phyloP scores from a whole-genome alignment of 352 stramenopile species.

The Phytophthora sp. region DNA sequence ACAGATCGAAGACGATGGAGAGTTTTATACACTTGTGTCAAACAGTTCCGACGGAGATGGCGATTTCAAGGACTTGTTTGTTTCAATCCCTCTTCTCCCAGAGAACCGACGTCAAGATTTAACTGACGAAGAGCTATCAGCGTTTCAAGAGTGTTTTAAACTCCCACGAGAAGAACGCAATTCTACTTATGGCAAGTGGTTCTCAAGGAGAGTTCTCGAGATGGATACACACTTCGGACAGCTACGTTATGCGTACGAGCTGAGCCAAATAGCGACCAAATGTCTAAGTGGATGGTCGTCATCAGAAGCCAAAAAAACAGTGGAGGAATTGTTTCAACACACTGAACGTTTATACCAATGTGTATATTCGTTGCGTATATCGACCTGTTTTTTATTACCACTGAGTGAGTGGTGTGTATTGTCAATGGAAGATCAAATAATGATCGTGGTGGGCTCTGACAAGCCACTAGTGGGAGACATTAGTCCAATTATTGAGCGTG shows the following conservation, averaged over 20 bases:
- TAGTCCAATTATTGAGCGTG: conserved; percentile 41
- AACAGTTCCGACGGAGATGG: background rate
- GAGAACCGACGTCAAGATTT: conserved; percentile 58
- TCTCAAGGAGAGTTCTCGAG: conserved; percentile 55
- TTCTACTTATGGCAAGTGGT: conserved; percentile 55
- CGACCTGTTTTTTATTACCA: conserved; percentile 44
- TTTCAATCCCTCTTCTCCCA: conserved; percentile 32
- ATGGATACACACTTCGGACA: conserved; percentile 70
- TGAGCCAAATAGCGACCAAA: conserved; percentile 44
- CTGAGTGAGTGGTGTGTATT: conserved; percentile 63
- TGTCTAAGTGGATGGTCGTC: conserved; percentile 40
- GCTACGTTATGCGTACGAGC: conserved; percentile 49
- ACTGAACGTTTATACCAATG: conserved; percentile 70
- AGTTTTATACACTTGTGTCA: conserved; percentile 67
- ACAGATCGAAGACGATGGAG: conserved; percentile 29
- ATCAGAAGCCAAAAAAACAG: conserved; percentile 35
- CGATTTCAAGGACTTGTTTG: conserved; percentile 19
- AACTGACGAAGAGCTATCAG: conserved; percentile 39
- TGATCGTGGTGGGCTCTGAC: conserved; percentile 46
- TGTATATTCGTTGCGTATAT: conserved; percentile 52
- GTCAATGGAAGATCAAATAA: conserved; percentile 66
- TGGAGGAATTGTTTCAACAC: conserved; percentile 56
- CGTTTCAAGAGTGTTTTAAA: conserved; percentile 42
- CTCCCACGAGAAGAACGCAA: conserved; percentile 34
- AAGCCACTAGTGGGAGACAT: conserved; percentile 17